Evolutionary conservation across 1,139 yeast species (phyloP), one percentile per base, ranked within the genome.

Genomic region (Yarrowia galli): DNA sequence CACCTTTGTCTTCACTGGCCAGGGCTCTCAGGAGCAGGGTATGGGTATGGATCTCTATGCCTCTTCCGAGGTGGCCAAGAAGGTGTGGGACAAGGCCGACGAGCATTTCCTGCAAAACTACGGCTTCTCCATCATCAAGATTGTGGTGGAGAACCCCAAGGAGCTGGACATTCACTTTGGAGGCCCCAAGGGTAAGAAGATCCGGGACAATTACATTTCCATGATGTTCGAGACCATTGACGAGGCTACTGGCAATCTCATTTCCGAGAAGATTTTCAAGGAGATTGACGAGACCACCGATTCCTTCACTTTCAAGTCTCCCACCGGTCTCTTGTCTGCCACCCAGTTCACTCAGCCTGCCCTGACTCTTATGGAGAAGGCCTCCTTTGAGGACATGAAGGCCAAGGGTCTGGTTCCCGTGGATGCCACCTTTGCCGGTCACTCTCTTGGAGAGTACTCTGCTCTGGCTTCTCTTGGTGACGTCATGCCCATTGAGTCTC

Each of bases 271-370:
- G 85, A 96, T 95, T 74, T 95, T 95, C 87, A 95, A 93, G 82
- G 92, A 88, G 68, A 93, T 95, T 77, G 89, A 87, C 75, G 89
- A 90, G 74, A 82, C 84, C 69, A 89, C 98, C 53, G 88, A 92
- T 67, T 91, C 92, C 53, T 89, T 82, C 83, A 92, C 98, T 28
- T 95, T 93, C 84, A 88, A 84, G 76, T 91, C 97, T 53, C 97
- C 97, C 76, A 89, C 95, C 71, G 99, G 99, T 80, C 87, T 95
- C 79, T 85, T 95, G 77, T 91, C 98, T 71, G 97, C 99, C 71
- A 95, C 99, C 69, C 99, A 95, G 83, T 95, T 95, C 81, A 95
- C 99, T 38, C 99, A 95, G 84, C 99, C 99, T 51, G 99, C 99
- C 42, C 87, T 95, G 79, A 95, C 99, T 16, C 86, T 95, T 78